Base-by-base conservation (phyloP, 2,329 filamentous ascomycete species). In the Neurospora sp. region DNA sequence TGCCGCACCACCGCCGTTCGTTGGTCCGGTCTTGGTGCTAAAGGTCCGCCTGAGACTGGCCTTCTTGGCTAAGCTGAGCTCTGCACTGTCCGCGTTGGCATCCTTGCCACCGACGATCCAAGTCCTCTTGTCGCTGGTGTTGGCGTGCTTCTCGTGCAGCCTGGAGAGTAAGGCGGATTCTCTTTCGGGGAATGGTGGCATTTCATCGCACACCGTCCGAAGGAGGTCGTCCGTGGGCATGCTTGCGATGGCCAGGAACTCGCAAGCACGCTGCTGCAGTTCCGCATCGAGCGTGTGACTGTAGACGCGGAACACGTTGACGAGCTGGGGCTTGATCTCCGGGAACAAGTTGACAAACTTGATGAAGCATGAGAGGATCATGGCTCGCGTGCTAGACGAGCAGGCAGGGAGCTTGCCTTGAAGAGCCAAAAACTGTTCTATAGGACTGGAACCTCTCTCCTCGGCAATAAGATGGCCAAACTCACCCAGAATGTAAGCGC, bases 311-410 rank as follows among this genome's bases (percentile, higher is more conserved):
- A 99, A 99, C 8, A 97, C 91, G 75, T 93, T 91, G 66, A 98
- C 82, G 3, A 99, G 87, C 79, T 97, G 95, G 9, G 94, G 93
- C 81, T 97, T 98, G 82, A 99, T 98, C 79, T 99, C 96, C 1
- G 96, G 96, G 79, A 99, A 99, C 68, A 99, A 82, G 80, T 99
- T 99, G 81, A 99, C 93, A 76, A 94, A 99, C 82, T 99, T 99
- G 85, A 98, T 86, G 78, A 97, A 99, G 68, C 91, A 96, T 0
- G 95, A 98, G 66, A 99, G 82, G 52, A 99, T 92, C 85, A 99
- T 97, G 36, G 93, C 96, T 73, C 94, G 87, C 11, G 96, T 97
- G 75, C 90, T 91, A 19, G 95, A 91, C 0, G 95, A 97, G 78
- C 93, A 97, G 7, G 90, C 91, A 66, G 92, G 89, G 78, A 99